Evolutionary conservation across 768 basidiomycete genomes (phyloP), one percentile per base, ranked within the genome.

Genomic region (Pholiota conissans): DNA sequence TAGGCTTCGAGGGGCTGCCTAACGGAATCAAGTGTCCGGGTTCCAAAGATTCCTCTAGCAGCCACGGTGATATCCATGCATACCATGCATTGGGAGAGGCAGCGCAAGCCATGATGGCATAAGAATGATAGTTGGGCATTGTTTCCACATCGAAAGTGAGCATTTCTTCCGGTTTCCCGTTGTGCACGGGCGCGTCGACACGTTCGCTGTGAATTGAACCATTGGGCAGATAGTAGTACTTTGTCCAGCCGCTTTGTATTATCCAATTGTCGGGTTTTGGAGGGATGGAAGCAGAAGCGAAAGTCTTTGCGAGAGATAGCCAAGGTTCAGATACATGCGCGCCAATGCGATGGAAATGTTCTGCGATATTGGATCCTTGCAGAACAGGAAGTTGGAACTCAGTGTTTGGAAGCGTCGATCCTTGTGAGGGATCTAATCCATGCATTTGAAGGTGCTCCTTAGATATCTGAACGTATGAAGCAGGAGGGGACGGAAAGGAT

Each of bases 141-240:
- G 92, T 94, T 73, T 99, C 95, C 54, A 98, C 91, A 69, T 99
- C 97, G 65, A 98, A 97, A 9, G 85, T 82, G 61, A 98, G 82
- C 79, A 90, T 79, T 40, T 85, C 74, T 67, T 93, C 92, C 0
- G 83, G 73, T 58, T 80, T 77, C 2, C 85, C 86, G 37, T 84
- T 75, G 52, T 87, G 84, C 53, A 79, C 78, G 0, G 89, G 90
- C 64, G 76, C 85, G 2, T 83, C 76, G 52, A 95, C 89, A 9
- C 83, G 81, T 66, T 93, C 88, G 66, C 78, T 81, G 71, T 86
- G 89, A 65, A 87, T 85, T 20, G 87, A 85, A 1, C 95, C 95
- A 65, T 96, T 93, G 1, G 80, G 60, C 49, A 74, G 77, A 66
- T 83, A 75, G 59, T 85, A 67, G 66, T 98, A 98, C 65, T 88